phyloP scores from a whole-genome alignment of 768 basidiomycete species.

The Podaxis mareebaensis region DNA sequence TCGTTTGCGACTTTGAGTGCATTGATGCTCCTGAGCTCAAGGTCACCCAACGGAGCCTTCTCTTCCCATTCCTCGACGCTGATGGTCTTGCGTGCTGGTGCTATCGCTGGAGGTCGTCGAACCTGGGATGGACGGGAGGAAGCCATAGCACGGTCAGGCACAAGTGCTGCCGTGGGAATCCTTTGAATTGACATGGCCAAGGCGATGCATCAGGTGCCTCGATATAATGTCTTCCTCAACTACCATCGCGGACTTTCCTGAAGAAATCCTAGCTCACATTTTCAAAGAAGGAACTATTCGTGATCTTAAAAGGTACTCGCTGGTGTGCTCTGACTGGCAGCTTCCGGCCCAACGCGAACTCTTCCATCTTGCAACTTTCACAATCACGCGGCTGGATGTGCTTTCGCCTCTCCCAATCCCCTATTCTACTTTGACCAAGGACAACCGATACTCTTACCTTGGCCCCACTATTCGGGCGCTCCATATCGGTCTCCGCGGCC shows the following conservation, averaged over 20 bases:
- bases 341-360: neutral
- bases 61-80: slow-evolving; percentile 92
- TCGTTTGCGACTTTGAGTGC: slow-evolving; percentile 55
- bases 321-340: neutral
- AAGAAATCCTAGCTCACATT: too few species aligned
- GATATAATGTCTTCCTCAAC: too few species aligned
- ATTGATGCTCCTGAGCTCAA: slow-evolving; percentile 54
- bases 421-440: neutral
- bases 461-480: neutral
- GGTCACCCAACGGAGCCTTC: slow-evolving; percentile 72
- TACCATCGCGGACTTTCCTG: too few species aligned
- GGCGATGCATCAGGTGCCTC: too few species aligned
- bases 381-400: neutral
- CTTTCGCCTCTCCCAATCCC: neutral
- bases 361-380: neutral
- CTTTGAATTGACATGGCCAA: neutral
- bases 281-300: too few species aligned
- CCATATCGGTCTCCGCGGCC: neutral
- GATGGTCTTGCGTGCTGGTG: slow-evolving; percentile 32
- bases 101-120: slow-evolving; percentile 9
- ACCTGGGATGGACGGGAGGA: neutral
- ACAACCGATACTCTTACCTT: neutral
- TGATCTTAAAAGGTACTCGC: neutral
- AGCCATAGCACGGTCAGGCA: too few species aligned
- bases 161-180: neutral